Evolutionary conservation across 257 asterid species (phyloP).

Genomic region (Cordia subcordata): DNA sequence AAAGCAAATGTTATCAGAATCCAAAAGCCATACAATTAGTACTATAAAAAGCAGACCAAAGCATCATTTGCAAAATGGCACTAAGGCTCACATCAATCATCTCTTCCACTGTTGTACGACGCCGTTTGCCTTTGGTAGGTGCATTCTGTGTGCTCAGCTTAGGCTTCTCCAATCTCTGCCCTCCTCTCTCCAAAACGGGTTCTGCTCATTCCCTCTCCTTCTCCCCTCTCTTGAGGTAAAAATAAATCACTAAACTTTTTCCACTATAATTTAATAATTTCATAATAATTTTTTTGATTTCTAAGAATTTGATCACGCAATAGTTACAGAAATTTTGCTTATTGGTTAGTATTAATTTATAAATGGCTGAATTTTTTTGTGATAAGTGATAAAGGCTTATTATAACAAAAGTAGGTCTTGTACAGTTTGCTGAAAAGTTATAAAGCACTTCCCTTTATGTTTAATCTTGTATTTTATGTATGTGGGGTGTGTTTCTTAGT

Average conservation of each 20-base stretch:
- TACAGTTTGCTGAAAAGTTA: no score
- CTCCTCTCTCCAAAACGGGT: slow-evolving; percentile 36
- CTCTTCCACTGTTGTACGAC: slow-evolving; percentile 56
- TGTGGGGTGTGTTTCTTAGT: neutral
- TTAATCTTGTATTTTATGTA: no score
- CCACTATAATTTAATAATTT: no score
- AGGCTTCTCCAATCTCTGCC: slow-evolving; percentile 66
- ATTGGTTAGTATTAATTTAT: no score
- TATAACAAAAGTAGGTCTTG: no score
- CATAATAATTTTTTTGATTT: no score
- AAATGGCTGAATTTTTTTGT: no score
- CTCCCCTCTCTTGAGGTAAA: slow-evolving; percentile 46
- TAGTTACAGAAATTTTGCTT: no score
- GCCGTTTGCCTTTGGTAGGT: slow-evolving; percentile 72
- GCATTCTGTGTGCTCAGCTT: slow-evolving; percentile 75
- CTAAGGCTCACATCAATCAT: slow-evolving; percentile 55
- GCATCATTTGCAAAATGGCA: slow-evolving; percentile 48
- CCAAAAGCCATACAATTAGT: neutral
- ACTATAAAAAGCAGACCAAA: slow-evolving; percentile 23
- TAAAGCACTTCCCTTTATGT: no score
- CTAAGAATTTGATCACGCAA: no score
- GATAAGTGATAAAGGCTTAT: no score
- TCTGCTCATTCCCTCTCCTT: slow-evolving; percentile 48
- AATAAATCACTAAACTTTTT: neutral
- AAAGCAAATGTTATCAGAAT: no score